These are phyloP conservation scores for Lachancea meyersii DNA, from an alignment of 805 yeast genomes.

Conservation along the genomic window DNA sequence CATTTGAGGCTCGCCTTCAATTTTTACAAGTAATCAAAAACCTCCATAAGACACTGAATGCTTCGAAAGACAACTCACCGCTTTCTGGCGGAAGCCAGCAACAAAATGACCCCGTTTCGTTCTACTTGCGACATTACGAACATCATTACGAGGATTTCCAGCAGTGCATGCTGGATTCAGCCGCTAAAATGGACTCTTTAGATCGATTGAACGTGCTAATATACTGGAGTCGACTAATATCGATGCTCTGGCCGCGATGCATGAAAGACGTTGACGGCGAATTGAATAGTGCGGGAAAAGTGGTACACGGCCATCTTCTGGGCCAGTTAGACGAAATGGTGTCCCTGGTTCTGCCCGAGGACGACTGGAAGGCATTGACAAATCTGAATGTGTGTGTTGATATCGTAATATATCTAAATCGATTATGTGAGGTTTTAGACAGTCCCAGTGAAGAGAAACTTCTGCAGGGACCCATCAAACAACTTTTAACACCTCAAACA, in stretches of 20 bases:
- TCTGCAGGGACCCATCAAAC: neutral
- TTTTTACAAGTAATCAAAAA: constrained; percentile 60
- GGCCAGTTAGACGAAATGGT: constrained; percentile 23
- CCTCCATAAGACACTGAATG: constrained; percentile 48
- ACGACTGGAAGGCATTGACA: constrained; percentile 20
- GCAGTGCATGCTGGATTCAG: constrained; percentile 29
- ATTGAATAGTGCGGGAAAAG: constrained; percentile 18
- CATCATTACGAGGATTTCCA: constrained; percentile 33
- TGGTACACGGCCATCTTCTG: constrained; percentile 18
- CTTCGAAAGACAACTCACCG: constrained; percentile 32
- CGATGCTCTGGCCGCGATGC: constrained; percentile 20
- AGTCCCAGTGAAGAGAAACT: neutral
- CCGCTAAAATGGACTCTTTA: constrained; percentile 26
- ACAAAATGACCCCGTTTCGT: constrained; percentile 24
- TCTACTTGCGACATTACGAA: constrained; percentile 24
- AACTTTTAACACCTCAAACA: neutral
- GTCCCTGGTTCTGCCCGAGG: constrained; percentile 15
- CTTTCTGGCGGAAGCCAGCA: constrained; percentile 35
- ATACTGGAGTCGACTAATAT: constrained; percentile 25
- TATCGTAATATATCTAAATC: constrained; percentile 12
- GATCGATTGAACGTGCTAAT: constrained; percentile 29
- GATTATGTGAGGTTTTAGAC: constrained; percentile 8
- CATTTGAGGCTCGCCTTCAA: constrained; percentile 78
- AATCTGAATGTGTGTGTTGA: constrained; percentile 18
- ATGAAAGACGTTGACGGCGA: constrained; percentile 10